Evolutionary conservation across 495 filamentous ascomycete genomes (phyloP).

Genomic region (Trichoderma gamsii): DNA sequence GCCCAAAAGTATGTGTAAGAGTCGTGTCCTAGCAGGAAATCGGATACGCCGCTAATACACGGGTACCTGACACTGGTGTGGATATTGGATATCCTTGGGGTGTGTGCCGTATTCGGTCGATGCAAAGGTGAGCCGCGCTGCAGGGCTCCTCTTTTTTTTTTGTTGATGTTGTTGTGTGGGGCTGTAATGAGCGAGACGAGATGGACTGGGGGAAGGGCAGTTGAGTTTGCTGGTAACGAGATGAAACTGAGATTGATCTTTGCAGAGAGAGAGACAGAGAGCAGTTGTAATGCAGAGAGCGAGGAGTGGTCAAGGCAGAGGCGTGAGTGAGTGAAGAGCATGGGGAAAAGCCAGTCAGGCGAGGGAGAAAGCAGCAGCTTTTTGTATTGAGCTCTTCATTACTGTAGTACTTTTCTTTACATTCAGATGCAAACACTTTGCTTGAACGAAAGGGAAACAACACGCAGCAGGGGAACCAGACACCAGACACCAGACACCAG

Average conservation of each 20-base stretch:
- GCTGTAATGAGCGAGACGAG: neutral
- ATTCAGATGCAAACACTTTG: neutral
- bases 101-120: constrained; percentile 10
- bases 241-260: neutral
- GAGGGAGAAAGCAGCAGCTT: constrained; percentile 4
- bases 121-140: neutral
- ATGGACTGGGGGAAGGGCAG: neutral
- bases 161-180: neutral
- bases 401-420: neutral
- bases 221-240: neutral
- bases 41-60: constrained; percentile 9
- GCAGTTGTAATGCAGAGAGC: neutral
- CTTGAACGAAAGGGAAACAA: neutral
- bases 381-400: neutral
- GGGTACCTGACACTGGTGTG: constrained; percentile 13
- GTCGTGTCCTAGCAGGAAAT: neutral
- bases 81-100: neutral
- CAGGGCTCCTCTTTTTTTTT: neutral
- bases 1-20: neutral
- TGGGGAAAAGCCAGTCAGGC: neutral
- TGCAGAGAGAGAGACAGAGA: neutral
- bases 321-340: neutral
- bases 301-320: neutral
- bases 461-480: neutral
- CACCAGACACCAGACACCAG: neutral